Conservation (phyloP, 1,139 yeast genomes). For the Blastobotrys illinoisensis region DNA sequence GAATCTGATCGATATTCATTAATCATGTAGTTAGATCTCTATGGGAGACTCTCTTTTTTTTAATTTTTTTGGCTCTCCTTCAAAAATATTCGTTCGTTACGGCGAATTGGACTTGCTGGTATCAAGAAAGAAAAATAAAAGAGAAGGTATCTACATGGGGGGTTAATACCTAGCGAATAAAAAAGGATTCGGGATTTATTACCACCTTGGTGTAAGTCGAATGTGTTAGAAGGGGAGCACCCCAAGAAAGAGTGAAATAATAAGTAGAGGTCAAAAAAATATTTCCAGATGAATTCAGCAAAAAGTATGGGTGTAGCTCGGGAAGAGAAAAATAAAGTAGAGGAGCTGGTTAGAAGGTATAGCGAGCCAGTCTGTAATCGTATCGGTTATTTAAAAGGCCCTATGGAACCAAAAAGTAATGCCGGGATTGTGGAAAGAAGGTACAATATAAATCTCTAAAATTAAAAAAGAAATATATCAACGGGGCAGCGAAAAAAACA, state of each 20-base stretch:
- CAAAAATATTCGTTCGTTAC: background rate
- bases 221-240: background rate
- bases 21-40: slow-evolving; percentile 13
- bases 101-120: background rate
- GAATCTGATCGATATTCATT: slow-evolving; percentile 23
- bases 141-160: background rate
- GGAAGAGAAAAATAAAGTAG: background rate
- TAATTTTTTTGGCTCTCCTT: background rate
- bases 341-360: background rate
- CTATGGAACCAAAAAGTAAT: background rate
- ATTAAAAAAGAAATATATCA: background rate
- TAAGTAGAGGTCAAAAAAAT: background rate
- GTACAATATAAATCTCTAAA: background rate
- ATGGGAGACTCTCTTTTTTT: background rate
- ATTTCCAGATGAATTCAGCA: background rate
- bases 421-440: background rate
- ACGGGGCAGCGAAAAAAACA: background rate
- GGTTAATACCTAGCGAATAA: background rate
- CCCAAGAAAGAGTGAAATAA: background rate
- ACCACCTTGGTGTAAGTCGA: background rate
- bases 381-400: background rate
- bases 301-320: background rate
- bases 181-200: background rate
- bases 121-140: background rate
- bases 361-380: slow-evolving; percentile 3